phyloP scores from a whole-genome alignment of 768 basidiomycete species.

The Lactarius akahatsu region DNA sequence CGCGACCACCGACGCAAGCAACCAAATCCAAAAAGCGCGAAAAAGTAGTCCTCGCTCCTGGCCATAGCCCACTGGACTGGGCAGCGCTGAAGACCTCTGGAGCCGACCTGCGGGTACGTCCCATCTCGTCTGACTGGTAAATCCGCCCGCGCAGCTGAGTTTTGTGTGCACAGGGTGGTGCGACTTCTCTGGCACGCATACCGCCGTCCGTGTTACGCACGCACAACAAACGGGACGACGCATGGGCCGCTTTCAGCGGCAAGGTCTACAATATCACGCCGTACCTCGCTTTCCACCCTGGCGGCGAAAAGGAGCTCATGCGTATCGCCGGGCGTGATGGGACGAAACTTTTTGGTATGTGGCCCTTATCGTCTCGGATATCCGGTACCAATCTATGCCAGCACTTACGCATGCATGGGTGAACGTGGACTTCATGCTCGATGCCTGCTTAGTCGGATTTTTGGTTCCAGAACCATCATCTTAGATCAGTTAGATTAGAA shows the following conservation, averaged over 20 bases:
- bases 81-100: slow-evolving; percentile 83
- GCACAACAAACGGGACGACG: slow-evolving; percentile 84
- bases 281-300: slow-evolving; percentile 90
- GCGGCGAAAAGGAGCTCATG: slow-evolving; percentile 93
- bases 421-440: slow-evolving; percentile 93
- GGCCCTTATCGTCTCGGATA: neutral
- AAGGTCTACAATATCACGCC: slow-evolving; percentile 97
- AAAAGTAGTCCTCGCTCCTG: slow-evolving; percentile 89
- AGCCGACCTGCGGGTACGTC: slow-evolving; percentile 67
- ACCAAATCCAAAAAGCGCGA: slow-evolving; percentile 51
- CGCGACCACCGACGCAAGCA: slow-evolving; percentile 52
- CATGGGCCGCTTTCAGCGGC: slow-evolving; percentile 89
- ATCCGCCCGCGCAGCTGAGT: slow-evolving; percentile 11
- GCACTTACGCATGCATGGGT: slow-evolving; percentile 96
- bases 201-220: slow-evolving; percentile 72
- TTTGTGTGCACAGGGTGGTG: slow-evolving; percentile 54
- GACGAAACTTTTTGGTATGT: slow-evolving; percentile 88
- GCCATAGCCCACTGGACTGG: slow-evolving; percentile 93
- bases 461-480: slow-evolving; percentile 67
- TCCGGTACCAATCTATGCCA: slow-evolving; percentile 35
- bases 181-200: slow-evolving; percentile 58
- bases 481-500: slow-evolving; percentile 4
- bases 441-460: slow-evolving; percentile 89
- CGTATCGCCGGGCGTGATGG: slow-evolving; percentile 94
- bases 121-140: neutral